Evolutionary conservation across 192 early-diverging fungal species (phyloP).

Genomic region (Backusella liffmaniae): DNA sequence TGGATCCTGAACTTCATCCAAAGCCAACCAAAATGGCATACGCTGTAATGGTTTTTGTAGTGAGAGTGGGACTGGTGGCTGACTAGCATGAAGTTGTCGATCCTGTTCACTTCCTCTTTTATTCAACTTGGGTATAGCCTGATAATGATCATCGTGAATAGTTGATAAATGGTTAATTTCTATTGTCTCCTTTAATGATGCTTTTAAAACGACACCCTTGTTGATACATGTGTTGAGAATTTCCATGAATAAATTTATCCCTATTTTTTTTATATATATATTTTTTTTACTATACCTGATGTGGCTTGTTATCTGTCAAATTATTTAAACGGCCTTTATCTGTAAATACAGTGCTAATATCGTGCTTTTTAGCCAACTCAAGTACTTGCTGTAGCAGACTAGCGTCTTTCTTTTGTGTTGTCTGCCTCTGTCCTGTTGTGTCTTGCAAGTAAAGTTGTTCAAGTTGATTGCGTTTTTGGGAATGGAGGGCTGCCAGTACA

Average conservation of each 20-base stretch:
- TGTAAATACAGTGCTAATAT: constrained; percentile 25
- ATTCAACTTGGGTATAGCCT: not conserved
- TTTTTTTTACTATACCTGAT: constrained; percentile 38
- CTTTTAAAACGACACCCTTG: constrained; percentile 53
- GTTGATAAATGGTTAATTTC: constrained; percentile 5
- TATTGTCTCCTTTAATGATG: constrained; percentile 31
- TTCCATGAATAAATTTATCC: not conserved
- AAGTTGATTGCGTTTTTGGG: constrained; percentile 15
- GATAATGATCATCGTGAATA: not conserved
- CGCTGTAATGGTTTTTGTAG: not conserved
- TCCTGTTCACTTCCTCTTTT: constrained; percentile 4
- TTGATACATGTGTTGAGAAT: not conserved
- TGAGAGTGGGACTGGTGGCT: constrained; percentile 1
- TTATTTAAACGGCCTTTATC: constrained; percentile 48
- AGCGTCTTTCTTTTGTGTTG: constrained; percentile 14
- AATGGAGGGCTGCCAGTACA: constrained; percentile 18
- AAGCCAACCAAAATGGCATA: constrained; percentile 51
- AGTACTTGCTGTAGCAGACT: not conserved
- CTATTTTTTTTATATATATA: not conserved
- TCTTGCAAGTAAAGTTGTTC: constrained; percentile 9
- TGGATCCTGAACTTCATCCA: constrained; percentile 56
- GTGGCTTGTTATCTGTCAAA: constrained; percentile 45
- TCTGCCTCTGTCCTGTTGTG: not conserved
- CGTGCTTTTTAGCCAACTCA: not conserved
- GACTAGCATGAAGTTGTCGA: constrained; percentile 11